phyloP scores from a whole-genome alignment of 129 eudicot genomes.

The Artemisia argyi region DNA sequence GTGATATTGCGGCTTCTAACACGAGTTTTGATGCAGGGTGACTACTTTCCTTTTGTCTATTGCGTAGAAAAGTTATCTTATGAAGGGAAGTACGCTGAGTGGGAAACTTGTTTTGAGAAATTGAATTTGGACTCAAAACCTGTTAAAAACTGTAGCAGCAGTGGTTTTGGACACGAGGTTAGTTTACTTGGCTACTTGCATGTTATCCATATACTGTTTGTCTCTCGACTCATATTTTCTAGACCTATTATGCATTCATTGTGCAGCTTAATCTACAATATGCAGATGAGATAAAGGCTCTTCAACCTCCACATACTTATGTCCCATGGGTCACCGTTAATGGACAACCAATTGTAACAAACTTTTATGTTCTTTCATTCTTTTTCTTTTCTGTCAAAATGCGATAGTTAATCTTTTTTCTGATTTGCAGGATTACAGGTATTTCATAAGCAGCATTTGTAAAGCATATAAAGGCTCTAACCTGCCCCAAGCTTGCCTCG shows the following conservation, averaged over 20 bases:
- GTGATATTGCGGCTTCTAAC: constrained; percentile 9
- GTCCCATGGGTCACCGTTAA: constrained; percentile 93
- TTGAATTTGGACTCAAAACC: constrained; percentile 68
- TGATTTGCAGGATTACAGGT: constrained; percentile 53
- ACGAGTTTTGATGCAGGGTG: constrained; percentile 50
- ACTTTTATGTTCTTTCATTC: too few relatives aligned
- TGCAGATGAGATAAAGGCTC: constrained; percentile 71
- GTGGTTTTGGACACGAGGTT: constrained; percentile 71
- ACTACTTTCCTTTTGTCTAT: constrained; percentile 73
- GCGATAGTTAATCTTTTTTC: not conserved
- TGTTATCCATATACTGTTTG: not conserved
- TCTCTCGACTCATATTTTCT: not conserved
- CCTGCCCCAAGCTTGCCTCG: constrained; percentile 56
- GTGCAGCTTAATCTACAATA: constrained; percentile 70
- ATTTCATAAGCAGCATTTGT: constrained; percentile 63
- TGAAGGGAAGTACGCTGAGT: constrained; percentile 46
- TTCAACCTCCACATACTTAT: constrained; percentile 81
- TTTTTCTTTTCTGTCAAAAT: too few relatives aligned
- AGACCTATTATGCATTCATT: not conserved
- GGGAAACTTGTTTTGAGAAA: constrained; percentile 89
- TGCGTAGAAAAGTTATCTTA: constrained; percentile 73
- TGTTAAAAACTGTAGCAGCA: constrained; percentile 54
- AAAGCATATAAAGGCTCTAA: constrained; percentile 74
- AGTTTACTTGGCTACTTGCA: constrained; percentile 22
- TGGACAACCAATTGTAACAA: constrained; percentile 61